Conservation (phyloP, 768 basidiomycete genomes). For the Russula abietina region DNA sequence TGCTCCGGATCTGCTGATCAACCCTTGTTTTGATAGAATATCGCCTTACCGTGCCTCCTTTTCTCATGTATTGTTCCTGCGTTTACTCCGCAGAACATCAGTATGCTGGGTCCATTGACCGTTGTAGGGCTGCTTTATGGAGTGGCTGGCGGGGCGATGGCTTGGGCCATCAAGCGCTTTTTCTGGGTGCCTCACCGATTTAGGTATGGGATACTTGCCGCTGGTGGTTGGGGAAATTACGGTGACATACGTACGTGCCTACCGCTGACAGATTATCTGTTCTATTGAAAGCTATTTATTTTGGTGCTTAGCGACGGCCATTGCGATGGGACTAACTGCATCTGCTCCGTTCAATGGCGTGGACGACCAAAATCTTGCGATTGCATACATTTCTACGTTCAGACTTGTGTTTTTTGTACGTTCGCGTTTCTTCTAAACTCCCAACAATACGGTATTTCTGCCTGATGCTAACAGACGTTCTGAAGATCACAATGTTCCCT, state of each 20-base stretch:
- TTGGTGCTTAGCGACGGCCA: slow-evolving; percentile 47
- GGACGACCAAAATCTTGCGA: slow-evolving; percentile 51
- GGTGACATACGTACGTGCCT: slow-evolving; percentile 59
- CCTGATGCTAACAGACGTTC: background rate
- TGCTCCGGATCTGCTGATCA: background rate
- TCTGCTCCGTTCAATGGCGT: slow-evolving; percentile 54
- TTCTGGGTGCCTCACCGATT: slow-evolving; percentile 80
- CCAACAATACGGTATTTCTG: background rate
- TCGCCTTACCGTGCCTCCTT: slow-evolving; percentile 57
- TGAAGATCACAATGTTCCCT: slow-evolving; percentile 60
- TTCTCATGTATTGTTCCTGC: slow-evolving; percentile 70
- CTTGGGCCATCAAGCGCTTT: slow-evolving; percentile 50
- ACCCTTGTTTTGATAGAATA: slow-evolving; percentile 34
- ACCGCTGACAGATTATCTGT: background rate
- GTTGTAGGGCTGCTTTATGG: slow-evolving; percentile 57
- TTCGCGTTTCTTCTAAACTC: slow-evolving; percentile 2
- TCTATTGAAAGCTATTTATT: background rate
- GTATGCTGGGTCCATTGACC: slow-evolving; percentile 53
- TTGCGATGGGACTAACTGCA: slow-evolving; percentile 57
- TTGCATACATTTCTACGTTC: slow-evolving; percentile 62
- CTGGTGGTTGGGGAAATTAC: slow-evolving; percentile 64
- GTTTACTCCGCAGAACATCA: slow-evolving; percentile 52
- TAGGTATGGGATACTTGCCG: slow-evolving; percentile 61
- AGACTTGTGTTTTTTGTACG: slow-evolving; percentile 54
- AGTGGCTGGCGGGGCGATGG: slow-evolving; percentile 45